phyloP scores from a whole-genome alignment of 1,139 yeast genomes.

The Nematodospora anomalae region DNA sequence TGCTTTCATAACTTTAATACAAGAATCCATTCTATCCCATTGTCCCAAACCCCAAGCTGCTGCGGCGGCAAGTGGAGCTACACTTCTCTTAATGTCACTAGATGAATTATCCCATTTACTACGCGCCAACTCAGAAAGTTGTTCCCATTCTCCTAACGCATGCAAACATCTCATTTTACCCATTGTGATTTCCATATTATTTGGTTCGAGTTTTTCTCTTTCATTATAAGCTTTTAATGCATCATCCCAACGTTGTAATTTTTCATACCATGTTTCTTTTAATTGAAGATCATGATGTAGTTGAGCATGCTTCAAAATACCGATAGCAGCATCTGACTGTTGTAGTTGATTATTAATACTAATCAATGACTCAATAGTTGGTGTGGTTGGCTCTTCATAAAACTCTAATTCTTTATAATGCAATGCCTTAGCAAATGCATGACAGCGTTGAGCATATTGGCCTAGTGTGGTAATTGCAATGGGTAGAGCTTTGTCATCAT shows the following conservation, averaged over 20 bases:
- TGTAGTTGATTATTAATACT: constrained; percentile 92
- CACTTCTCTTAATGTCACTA: constrained; percentile 73
- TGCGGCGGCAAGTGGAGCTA: constrained; percentile 97
- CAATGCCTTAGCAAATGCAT: constrained; percentile 95
- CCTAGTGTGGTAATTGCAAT: constrained; percentile 87
- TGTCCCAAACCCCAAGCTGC: constrained; percentile 99
- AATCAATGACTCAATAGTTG: constrained; percentile 88
- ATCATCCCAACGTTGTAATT: constrained; percentile 96
- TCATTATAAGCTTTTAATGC: constrained; percentile 88
- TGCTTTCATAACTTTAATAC: constrained; percentile 82
- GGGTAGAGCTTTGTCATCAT: constrained; percentile 91
- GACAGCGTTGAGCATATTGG: constrained; percentile 91
- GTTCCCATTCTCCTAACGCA: constrained; percentile 98
- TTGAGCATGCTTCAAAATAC: constrained; percentile 93
- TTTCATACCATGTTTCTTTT: constrained; percentile 97
- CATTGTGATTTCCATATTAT: constrained; percentile 78
- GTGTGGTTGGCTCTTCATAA: constrained; percentile 88
- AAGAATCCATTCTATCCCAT: constrained; percentile 95
- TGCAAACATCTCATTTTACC: constrained; percentile 98
- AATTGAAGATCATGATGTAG: constrained; percentile 88
- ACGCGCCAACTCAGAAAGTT: constrained; percentile 79
- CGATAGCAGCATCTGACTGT: constrained; percentile 97
- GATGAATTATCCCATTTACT: constrained; percentile 80
- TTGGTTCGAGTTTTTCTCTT: constrained; percentile 58
- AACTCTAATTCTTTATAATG: constrained; percentile 95